phyloP scores from a whole-genome alignment of 2,329 filamentous ascomycete genomes.

The Beauveria rudraprayagi region DNA sequence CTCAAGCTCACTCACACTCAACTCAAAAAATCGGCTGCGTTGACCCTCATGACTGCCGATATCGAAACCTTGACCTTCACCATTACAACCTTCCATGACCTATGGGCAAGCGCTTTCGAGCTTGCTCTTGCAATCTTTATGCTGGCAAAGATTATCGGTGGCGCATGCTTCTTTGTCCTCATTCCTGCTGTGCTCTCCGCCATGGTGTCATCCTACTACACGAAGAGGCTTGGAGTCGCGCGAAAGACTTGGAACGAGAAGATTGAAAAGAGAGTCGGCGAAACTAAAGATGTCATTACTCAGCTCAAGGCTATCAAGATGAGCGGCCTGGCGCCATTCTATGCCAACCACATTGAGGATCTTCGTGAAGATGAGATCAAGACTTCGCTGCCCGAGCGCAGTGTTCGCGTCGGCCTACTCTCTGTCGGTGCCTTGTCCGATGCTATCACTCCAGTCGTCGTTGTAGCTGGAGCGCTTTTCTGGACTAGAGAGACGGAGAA shows the following conservation, averaged over 20 bases:
- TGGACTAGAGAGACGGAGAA: not conserved
- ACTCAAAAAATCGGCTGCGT: slow-evolving; percentile 7
- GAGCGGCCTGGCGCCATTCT: slow-evolving; percentile 21
- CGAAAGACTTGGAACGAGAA: slow-evolving; percentile 8
- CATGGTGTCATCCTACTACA: slow-evolving; percentile 2
- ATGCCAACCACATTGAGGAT: slow-evolving; percentile 5
- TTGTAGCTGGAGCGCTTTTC: slow-evolving; percentile 9
- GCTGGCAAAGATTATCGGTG: slow-evolving; percentile 8
- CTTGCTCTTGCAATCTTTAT: slow-evolving; percentile 6
- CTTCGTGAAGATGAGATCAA: slow-evolving; percentile 15
- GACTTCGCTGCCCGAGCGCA: not conserved
- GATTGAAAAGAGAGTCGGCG: slow-evolving; percentile 4
- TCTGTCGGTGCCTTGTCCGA: not conserved
- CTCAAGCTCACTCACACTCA: slow-evolving; percentile 6
- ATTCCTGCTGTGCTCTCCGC: not conserved
- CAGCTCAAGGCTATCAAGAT: slow-evolving; percentile 30
- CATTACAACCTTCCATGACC: slow-evolving; percentile 5
- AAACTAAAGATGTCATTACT: slow-evolving; percentile 17
- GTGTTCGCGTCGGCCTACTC: not conserved
- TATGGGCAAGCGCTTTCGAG: slow-evolving; percentile 8
- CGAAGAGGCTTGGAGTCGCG: slow-evolving; percentile 2
- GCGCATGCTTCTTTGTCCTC: slow-evolving; percentile 1
- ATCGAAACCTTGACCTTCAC: slow-evolving; percentile 6
- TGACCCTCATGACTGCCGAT: slow-evolving; percentile 8
- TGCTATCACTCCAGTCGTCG: slow-evolving; percentile 4